phyloP scores from a whole-genome alignment of 805 yeast species.

The Yamadazyma takamatsuzukensis region DNA sequence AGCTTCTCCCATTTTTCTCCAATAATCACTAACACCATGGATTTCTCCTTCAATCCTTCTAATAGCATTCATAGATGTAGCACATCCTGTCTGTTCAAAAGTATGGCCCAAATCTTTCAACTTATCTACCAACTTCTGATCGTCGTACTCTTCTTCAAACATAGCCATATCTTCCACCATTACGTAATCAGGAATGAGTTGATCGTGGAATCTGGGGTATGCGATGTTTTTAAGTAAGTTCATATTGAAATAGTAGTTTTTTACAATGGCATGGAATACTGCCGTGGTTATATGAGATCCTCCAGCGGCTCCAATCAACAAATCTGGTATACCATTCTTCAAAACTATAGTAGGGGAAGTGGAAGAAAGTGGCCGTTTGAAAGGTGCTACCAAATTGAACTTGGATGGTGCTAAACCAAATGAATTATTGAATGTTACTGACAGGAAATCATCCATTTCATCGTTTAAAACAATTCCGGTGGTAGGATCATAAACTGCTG shows the following conservation, averaged over 20 bases:
- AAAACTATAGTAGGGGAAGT: slow-evolving; percentile 70
- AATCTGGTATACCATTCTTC: slow-evolving; percentile 46
- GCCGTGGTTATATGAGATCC: slow-evolving; percentile 86
- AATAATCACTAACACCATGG: slow-evolving; percentile 82
- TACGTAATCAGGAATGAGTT: slow-evolving; percentile 68
- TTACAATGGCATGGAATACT: slow-evolving; percentile 72
- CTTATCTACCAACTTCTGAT: slow-evolving; percentile 19
- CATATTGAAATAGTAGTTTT: slow-evolving; percentile 57
- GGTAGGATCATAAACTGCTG: slow-evolving; percentile 69
- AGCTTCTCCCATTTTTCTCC: slow-evolving; percentile 82
- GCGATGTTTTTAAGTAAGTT: slow-evolving; percentile 67
- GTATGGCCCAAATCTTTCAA: slow-evolving; percentile 41
- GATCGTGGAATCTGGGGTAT: slow-evolving; percentile 86
- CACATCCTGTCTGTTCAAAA: slow-evolving; percentile 30
- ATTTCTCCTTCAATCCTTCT: slow-evolving; percentile 44
- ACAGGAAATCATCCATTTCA: slow-evolving; percentile 93
- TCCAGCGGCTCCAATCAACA: slow-evolving; percentile 90
- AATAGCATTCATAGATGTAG: slow-evolving; percentile 42
- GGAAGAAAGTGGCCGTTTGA: slow-evolving; percentile 81
- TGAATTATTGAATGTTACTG: slow-evolving; percentile 65
- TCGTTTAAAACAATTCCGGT: slow-evolving; percentile 86
- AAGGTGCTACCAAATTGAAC: slow-evolving; percentile 72
- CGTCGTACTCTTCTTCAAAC: slow-evolving; percentile 29
- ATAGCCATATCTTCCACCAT: slow-evolving; percentile 55
- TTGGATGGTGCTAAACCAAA: slow-evolving; percentile 79